These are phyloP conservation scores for Thecaphora thlaspeos DNA, from an alignment of 1,284 basidiomycete species.

Conservation along the genomic window DNA sequence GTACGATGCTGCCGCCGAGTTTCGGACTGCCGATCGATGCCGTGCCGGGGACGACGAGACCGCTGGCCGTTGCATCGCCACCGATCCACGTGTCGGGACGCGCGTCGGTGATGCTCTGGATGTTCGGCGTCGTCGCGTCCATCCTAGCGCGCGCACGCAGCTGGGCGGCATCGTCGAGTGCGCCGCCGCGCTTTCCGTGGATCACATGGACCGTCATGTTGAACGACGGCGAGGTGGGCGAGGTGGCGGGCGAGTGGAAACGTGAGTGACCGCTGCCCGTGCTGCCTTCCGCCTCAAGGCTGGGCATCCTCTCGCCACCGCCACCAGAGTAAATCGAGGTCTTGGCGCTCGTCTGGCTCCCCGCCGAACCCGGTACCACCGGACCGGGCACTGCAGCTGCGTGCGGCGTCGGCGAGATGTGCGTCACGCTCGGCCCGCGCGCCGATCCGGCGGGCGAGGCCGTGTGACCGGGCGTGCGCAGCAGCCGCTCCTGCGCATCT, in stretches of 20 bases:
- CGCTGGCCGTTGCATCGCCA: neutral
- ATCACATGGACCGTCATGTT: neutral
- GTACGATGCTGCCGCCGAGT: slow-evolving; percentile 2
- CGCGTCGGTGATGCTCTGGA: neutral
- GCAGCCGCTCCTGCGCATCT: neutral
- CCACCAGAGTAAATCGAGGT: slow-evolving; percentile 6
- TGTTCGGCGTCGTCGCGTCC: neutral
- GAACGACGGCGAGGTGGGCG: slow-evolving; percentile 31
- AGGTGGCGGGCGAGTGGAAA: slow-evolving; percentile 25
- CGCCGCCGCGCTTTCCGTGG: neutral
- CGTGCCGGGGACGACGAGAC: slow-evolving; percentile 12
- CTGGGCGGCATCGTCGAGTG: neutral
- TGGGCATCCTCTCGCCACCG: slow-evolving; percentile 15
- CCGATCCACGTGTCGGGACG: neutral
- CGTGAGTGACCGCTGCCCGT: slow-evolving; percentile 24
- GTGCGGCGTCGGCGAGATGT: slow-evolving; percentile 24
- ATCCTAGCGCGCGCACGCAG: neutral
- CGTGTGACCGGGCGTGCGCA: neutral
- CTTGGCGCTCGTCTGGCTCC: slow-evolving; percentile 22
- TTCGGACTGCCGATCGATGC: neutral
- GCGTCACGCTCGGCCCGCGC: slow-evolving; percentile 13
- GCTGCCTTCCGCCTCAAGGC: slow-evolving; percentile 29
- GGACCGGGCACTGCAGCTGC: slow-evolving; percentile 20
- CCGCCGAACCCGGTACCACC: slow-evolving; percentile 21
- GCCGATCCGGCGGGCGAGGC: neutral